Evolutionary conservation across 768 basidiomycete species (phyloP), one percentile per base, ranked within the genome.

Genomic region (Clavaria fumosa): DNA sequence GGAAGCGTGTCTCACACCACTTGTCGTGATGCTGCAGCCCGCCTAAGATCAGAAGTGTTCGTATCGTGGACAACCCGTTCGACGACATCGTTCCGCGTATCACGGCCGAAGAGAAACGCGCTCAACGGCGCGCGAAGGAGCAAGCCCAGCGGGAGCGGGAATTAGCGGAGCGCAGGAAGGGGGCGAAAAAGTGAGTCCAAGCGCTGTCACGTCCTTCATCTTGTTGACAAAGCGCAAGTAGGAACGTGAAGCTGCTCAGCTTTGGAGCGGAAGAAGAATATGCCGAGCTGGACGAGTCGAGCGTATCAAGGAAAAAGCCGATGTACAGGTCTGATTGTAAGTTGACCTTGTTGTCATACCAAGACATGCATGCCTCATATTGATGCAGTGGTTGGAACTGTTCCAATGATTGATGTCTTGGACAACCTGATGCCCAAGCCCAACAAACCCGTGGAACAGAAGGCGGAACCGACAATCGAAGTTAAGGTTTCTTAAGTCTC

Each of bases 11-110:
- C 20, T 6, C 14, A 5, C 5, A 33, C 31, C 31, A 17, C 28
- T 34, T 7, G 50, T 43, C n/a, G n/a, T n/a, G 14, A 40, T 24
- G 3, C 6, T 10, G 17, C 47, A 90, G 89, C 46, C 89, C 95
- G 2, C 90, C 93, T 0, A 90, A 82, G 53, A 93, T 99, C 53
- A 81, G 77, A 47, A 70, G 70, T 1, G 67, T 93, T 20, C 72
- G 77, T 7, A 82, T 99, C 37, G 52, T 88, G 21, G 89, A 95
- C 37, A 93, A 97, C 51, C 93, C 95, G 0, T 96, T 95, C 53
- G 72, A 79, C 38, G 91, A 97, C 51, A 95, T 97, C 45, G 70
- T 90, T 24, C 93, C 93, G 4, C 78, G 95, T 18, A 99, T 97
- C 43, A 99, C 95, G 1, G 89, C 90, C 1, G 86, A 76, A 2